Evolutionary conservation across 2,329 filamentous ascomycete species (phyloP), one percentile per base, ranked within the genome.

Genomic region (Fusarium udum): DNA sequence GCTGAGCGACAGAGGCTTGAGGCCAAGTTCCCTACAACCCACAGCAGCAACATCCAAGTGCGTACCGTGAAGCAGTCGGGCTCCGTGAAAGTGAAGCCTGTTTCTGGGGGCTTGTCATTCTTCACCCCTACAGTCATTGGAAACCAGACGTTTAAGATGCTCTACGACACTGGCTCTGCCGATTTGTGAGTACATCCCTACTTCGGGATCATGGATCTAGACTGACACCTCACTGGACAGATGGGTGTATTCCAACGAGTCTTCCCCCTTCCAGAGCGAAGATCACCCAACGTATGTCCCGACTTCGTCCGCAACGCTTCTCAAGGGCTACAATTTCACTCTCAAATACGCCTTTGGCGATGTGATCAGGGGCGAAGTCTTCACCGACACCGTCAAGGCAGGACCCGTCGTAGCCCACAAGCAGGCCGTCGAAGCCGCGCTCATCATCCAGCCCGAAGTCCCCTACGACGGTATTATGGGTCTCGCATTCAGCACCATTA

Each of bases 191-290:
- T 43, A 13, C 4, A 2, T 24, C 31, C 7, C 2, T 26, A 1
- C 13, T 36, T 32, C 16, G 1, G 6, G 8, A 1, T 16, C 5
- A 1, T 10, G 14, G 3, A 52, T 3, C 4, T 1, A 22, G 8
- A 31, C 37, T 57, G 2, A 57, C 20, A 24, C 2, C 0, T 7
- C 4, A 8, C 7, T 3, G 1, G 0, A 4, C 2, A 61, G 59
- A 31, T 57, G 28, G 37, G 49, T 61, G 1, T 57, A 36, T 7
- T 57, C 59, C 6, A 61, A 61, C 6, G 59, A 57, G 1, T 43
- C 37, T 18, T 42, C 37, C 0, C 22, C 20, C 8, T 60, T 28
- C 16, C 57, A 60, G 16, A 53, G n/a, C 6, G 12, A 14, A 15
- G 56, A 20, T 6, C 28, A 42, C 4, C 18, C 3, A 18, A 32